A percentile compares a stretch with the other conserved stretches of the same genome.
These are phyloP conservation scores for Angomonas ambiguus DNA, from an alignment of 208 protist species.

Conservation along the genomic window DNA sequence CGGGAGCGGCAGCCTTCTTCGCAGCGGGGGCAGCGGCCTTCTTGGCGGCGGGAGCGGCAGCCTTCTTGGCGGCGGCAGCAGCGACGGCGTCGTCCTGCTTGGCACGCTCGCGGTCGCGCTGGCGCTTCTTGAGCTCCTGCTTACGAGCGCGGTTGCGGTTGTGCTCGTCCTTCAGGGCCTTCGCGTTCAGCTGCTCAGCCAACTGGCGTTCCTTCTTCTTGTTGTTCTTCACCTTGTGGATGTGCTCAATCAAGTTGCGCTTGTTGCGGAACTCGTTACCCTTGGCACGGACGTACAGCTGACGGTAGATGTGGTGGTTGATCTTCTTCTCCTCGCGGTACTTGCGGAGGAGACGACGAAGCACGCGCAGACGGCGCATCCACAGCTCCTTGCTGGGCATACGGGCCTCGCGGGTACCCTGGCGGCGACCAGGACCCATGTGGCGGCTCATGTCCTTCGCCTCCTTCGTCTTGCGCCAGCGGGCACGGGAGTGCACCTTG, in stretches of 20 bases:
- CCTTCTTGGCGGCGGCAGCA: slow-evolving; percentile 71
- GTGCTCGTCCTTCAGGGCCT: slow-evolving; percentile 59
- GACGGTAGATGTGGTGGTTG: slow-evolving; percentile 96
- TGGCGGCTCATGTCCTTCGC: slow-evolving; percentile 95
- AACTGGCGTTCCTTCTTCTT: slow-evolving; percentile 93
- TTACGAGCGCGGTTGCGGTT: slow-evolving; percentile 68
- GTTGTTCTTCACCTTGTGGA: slow-evolving; percentile 97
- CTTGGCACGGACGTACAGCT: slow-evolving; percentile 97
- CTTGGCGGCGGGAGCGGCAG: slow-evolving; percentile 35
- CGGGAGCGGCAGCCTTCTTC: slow-evolving; percentile 30
- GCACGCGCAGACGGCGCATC: slow-evolving; percentile 97
- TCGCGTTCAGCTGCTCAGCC: slow-evolving; percentile 84
- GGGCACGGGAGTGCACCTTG: slow-evolving; percentile 94
- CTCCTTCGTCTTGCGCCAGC: slow-evolving; percentile 80
- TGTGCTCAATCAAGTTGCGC: slow-evolving; percentile 98
- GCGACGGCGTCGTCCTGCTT: slow-evolving; percentile 51
- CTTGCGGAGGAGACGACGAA: slow-evolving; percentile 96
- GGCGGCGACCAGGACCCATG: slow-evolving; percentile 93
- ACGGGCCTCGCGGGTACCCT: slow-evolving; percentile 97
- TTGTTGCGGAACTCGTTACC: slow-evolving; percentile 99
- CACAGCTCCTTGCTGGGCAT: slow-evolving; percentile 97
- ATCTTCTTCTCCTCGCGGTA: slow-evolving; percentile 98
- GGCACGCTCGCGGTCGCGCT: slow-evolving; percentile 71
- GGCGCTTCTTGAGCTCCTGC: slow-evolving; percentile 69
- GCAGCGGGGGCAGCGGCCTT: slow-evolving; percentile 26